Evolutionary conservation across 2,329 filamentous ascomycete species (phyloP).

Genomic region (Paecilomyces niveus): DNA sequence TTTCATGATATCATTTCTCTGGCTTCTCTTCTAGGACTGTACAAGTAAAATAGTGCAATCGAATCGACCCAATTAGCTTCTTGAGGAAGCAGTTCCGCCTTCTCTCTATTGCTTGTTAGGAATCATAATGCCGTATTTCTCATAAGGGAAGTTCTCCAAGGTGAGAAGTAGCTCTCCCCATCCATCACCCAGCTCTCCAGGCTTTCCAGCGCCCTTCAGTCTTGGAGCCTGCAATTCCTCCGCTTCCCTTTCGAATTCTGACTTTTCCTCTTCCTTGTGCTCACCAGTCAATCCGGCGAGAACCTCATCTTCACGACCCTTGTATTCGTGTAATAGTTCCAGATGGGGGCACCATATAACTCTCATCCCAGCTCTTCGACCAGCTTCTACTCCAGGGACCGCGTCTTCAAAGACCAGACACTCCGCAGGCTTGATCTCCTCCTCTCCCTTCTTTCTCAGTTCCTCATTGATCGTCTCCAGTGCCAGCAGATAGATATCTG

Average conservation of each 20-base stretch:
- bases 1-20: not conserved
- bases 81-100: not conserved
- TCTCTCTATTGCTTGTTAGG: constrained; percentile 1
- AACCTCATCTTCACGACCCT: constrained; percentile 70
- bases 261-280: constrained; percentile 50
- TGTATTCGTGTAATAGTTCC: constrained; percentile 67
- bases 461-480: constrained; percentile 76
- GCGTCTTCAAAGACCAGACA: constrained; percentile 96
- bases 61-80: not conserved
- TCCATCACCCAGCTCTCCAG: constrained; percentile 54
- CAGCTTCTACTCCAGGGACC: constrained; percentile 86
- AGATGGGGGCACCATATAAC: constrained; percentile 88
- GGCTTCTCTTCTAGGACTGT: not conserved
- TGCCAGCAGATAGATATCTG: constrained; percentile 88
- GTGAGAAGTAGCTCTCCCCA: constrained; percentile 48
- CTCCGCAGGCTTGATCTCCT: constrained; percentile 68
- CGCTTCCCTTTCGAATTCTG: constrained; percentile 30
- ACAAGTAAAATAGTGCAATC: not conserved
- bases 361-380: constrained; percentile 85
- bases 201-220: constrained; percentile 38
- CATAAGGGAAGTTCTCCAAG: constrained; percentile 55
- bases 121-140: constrained; percentile 49
- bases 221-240: constrained; percentile 30
- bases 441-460: constrained; percentile 49
- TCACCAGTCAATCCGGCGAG: constrained; percentile 74